Percentiles rank a stretch among this genome's conserved stretches.
Conservation (phyloP, 1,139 yeast species). For the Candida buenavistaensis region DNA sequence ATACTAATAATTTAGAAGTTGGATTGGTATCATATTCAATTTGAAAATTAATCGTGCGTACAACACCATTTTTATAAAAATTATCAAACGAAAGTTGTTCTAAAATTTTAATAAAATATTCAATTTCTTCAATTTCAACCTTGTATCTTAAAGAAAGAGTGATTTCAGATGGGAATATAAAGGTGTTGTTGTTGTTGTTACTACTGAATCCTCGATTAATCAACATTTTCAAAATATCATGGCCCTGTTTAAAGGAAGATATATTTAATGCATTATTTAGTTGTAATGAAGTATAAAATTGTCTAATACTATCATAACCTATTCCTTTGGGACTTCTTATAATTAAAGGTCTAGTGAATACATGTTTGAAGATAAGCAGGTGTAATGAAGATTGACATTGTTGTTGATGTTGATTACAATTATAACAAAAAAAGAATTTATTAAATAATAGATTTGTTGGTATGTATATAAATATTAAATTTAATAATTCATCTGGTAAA, state of each 20-base stretch:
- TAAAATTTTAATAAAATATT: conserved; percentile 16
- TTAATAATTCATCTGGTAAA: conserved; percentile 6
- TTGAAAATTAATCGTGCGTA: conserved; percentile 15
- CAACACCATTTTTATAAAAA: conserved; percentile 13
- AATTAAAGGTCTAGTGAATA: conserved; percentile 1
- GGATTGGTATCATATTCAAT: conserved; percentile 16
- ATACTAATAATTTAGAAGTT: conserved; percentile 4
- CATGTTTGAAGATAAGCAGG: conserved; percentile 1
- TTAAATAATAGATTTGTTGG: conserved; percentile 4
- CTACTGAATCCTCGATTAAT: conserved; percentile 4
- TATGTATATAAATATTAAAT: conserved; percentile 6
- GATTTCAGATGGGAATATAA: conserved; percentile 19
- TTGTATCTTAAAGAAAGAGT: conserved; percentile 13
- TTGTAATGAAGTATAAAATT: conserved; percentile 2
- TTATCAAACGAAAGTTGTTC: conserved; percentile 22
- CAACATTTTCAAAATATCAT: conserved; percentile 6
- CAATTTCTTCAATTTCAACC: conserved; percentile 7
- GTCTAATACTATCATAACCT: conserved; percentile 6
- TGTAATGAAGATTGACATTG: neutral
- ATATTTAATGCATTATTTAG: conserved; percentile 4
- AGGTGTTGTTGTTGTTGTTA: too few species aligned
- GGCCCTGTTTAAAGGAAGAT: conserved; percentile 5
- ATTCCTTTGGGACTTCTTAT: conserved; percentile 2
- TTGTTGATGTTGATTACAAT: too few species aligned
- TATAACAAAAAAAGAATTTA: neutral